Conservation (phyloP, 2,329 filamentous ascomycete species). For the Botrytis squamosa region DNA sequence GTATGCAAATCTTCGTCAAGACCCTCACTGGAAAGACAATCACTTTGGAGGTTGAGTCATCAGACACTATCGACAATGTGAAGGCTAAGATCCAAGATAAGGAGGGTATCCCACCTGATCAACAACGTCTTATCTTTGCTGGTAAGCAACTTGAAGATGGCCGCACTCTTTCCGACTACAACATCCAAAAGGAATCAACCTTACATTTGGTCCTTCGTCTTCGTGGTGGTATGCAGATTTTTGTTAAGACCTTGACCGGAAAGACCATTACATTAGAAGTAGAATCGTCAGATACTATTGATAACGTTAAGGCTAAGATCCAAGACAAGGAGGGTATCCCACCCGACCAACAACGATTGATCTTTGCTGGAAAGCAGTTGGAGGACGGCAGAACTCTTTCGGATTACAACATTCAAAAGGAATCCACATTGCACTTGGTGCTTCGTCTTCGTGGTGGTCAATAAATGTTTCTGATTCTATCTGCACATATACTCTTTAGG, state of each 20-base stretch:
- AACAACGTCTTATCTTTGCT: conserved; percentile 69
- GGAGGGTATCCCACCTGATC: conserved; percentile 69
- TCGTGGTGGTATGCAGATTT: conserved; percentile 73
- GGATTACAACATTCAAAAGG: conserved; percentile 89
- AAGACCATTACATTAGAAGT: conserved; percentile 71
- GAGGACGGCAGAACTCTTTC: conserved; percentile 75
- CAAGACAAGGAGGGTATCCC: conserved; percentile 72
- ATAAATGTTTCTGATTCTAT: conserved; percentile 17
- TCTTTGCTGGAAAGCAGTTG: conserved; percentile 69
- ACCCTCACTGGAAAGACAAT: conserved; percentile 70
- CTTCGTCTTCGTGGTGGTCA: conserved; percentile 67
- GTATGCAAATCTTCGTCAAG: conserved; percentile 76
- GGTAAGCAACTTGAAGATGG: conserved; percentile 74
- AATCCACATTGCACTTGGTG: conserved; percentile 69
- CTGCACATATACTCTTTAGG: conserved; percentile 18
- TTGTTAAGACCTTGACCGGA: conserved; percentile 69
- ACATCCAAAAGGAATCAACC: conserved; percentile 79
- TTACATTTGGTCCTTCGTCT: conserved; percentile 70
- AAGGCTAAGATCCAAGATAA: conserved; percentile 73
- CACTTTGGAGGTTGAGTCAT: conserved; percentile 65
- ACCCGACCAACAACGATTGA: conserved; percentile 68
- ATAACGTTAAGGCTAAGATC: conserved; percentile 70
- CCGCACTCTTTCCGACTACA: conserved; percentile 81
- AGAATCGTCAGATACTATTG: conserved; percentile 66
- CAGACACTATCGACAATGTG: conserved; percentile 69